Evolutionary conservation across 805 yeast genomes (phyloP).

Genomic region (Pichia kluyveri): DNA sequence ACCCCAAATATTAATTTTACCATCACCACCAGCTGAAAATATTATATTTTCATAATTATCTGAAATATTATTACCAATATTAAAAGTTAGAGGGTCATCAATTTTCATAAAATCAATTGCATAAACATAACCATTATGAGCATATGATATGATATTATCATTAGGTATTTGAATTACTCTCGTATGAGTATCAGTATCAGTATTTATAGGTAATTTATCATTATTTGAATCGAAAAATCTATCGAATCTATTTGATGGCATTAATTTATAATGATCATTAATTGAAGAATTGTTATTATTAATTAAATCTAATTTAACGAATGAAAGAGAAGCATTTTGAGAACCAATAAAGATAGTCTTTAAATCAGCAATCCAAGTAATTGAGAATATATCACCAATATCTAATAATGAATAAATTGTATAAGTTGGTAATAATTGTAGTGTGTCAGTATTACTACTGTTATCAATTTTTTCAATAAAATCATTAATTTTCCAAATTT

Average conservation of each 20-base stretch:
- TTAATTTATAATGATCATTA: conserved; percentile 25
- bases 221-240: conserved; percentile 71
- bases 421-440: conserved; percentile 37
- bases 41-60: conserved; percentile 30
- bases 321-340: conserved; percentile 83
- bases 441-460: not conserved
- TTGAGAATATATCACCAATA: conserved; percentile 87
- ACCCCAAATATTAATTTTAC: conserved; percentile 75
- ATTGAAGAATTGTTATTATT: conserved; percentile 8
- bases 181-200: too few relatives aligned
- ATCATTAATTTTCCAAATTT: conserved; percentile 64
- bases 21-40: conserved; percentile 86
- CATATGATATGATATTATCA: conserved; percentile 61
- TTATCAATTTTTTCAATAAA: not conserved
- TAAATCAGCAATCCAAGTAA: conserved; percentile 54
- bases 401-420: conserved; percentile 79
- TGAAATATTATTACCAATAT: conserved; percentile 18
- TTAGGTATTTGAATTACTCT: conserved; percentile 59
- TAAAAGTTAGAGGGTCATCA: conserved; percentile 12
- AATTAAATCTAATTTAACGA: conserved; percentile 40
- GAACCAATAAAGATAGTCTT: conserved; percentile 76
- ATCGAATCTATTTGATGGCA: conserved; percentile 65
- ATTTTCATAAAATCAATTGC: conserved; percentile 38
- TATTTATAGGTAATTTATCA: not conserved
- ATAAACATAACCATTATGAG: conserved; percentile 88